Evolutionary conservation across 306 rosid genomes (phyloP).

Genomic region (Inga leiocalycina): DNA sequence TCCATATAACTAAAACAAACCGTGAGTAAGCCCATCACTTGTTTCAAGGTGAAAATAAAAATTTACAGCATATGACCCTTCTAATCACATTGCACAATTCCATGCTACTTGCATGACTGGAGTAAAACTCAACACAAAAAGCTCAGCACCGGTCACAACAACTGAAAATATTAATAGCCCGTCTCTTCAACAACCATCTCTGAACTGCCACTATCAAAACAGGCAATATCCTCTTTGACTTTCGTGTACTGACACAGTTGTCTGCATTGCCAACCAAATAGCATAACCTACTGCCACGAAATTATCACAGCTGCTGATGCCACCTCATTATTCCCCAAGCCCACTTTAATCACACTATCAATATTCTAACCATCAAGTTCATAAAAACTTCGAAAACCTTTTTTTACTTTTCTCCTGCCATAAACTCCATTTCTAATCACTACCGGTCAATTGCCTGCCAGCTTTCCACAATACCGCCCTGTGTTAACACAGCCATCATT

Average conservation of each 20-base stretch:
- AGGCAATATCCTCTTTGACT: neutral
- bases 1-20: neutral
- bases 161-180: neutral
- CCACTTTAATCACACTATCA: neutral
- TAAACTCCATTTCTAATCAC: neutral
- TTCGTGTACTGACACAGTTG: neutral
- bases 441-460: neutral
- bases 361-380: neutral
- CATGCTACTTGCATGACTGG: neutral
- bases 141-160: neutral
- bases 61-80: neutral
- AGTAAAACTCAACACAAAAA: neutral
- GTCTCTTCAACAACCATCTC: neutral
- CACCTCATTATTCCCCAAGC: neutral
- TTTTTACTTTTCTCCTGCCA: neutral
- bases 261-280: neutral
- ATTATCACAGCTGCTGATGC: neutral
- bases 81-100: neutral
- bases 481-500: constrained; percentile 11
- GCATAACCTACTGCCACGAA: neutral
- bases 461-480: constrained; percentile 18
- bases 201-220: constrained; percentile 7
- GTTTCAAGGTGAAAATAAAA: neutral
- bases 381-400: neutral
- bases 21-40: neutral